phyloP scores from a whole-genome alignment of 2,329 filamentous ascomycete species.

The Phoma herbarum region DNA sequence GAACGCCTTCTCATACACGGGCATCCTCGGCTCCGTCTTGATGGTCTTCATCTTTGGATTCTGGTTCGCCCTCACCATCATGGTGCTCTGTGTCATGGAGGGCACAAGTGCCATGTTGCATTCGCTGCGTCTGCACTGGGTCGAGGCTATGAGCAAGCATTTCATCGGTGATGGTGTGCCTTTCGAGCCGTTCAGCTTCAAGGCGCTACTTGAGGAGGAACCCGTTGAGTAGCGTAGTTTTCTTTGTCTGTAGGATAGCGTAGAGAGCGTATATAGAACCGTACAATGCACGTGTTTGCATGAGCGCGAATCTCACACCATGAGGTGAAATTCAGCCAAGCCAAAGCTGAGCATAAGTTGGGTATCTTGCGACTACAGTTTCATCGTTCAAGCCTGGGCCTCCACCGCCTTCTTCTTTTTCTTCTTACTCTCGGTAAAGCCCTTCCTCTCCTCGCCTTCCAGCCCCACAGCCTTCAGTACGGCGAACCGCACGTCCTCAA shows the following conservation, averaged over 20 bases:
- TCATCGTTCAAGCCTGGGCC: not conserved
- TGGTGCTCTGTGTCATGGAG: constrained; percentile 91
- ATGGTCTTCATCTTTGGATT: constrained; percentile 83
- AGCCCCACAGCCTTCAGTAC: constrained; percentile 64
- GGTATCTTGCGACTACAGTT: not conserved
- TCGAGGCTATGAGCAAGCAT: constrained; percentile 97
- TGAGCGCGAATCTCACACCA: not conserved
- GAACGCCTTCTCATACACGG: constrained; percentile 73
- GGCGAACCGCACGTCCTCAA: constrained; percentile 70
- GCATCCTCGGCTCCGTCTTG: constrained; percentile 76
- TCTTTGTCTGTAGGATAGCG: constrained; percentile 26
- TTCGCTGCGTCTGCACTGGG: constrained; percentile 90
- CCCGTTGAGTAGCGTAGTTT: constrained; percentile 46
- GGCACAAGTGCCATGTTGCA: constrained; percentile 96
- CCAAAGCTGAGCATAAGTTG: not conserved
- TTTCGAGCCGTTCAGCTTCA: constrained; percentile 90
- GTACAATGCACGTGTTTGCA: constrained; percentile 22
- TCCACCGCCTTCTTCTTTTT: constrained; percentile 11
- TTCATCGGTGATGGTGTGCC: constrained; percentile 88
- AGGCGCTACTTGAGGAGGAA: constrained; percentile 83
- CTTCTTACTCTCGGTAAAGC: constrained; percentile 17
- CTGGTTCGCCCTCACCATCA: constrained; percentile 87
- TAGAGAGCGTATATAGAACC: constrained; percentile 30
- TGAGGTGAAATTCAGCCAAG: not conserved
- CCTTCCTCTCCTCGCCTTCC: constrained; percentile 22